Base-by-base conservation (phyloP, 2,329 filamentous ascomycete genomes). In the Cordyceps militaris region DNA sequence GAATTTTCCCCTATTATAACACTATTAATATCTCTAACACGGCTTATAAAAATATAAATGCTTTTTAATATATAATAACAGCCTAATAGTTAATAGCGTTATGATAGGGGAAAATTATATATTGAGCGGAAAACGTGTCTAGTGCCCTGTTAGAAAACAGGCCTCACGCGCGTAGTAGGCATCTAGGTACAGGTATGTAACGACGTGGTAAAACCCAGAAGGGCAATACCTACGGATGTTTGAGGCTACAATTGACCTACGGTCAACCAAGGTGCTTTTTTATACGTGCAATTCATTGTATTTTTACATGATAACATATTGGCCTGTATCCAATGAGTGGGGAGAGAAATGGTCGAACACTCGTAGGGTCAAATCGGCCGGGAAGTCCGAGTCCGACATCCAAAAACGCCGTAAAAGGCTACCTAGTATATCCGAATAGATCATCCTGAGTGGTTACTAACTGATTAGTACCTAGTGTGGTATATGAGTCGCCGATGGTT, bases 401-500 rank as follows among this genome's bases (percentile, higher is more conserved):
- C 26, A n/a, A 26, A 56, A 56, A 49, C 44, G 44, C 50, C 46
- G 14, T 48, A 34, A 24, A 40, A 55, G 51, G 38, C 36, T n/a
- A n/a, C n/a, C n/a, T 38, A 47, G 13, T 30, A 67, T 60, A 71
- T 66, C 72, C 76, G 76, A 73, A 21, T 23, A 3, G 14, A 23
- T 46, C 11, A 57, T 28, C 49, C 56, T 52, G n/a, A 14, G 7
- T 32, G n/a, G n/a, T n/a, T n/a, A n/a, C n/a, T n/a, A n/a, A n/a
- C n/a, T n/a, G n/a, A n/a, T n/a, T n/a, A 16, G 30, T 3, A 38
- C 19, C 42, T 42, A 56, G 44, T 26, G 13, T 40, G 10, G 7
- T 30, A 42, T 88, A 82, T 63, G 87, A 78, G 19, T 2, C 59
- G 63, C 21, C 11, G 14, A 21, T 8, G 9, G 10, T 24, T 24